These are phyloP conservation scores for Nannochloropsis gaditana DNA, from an alignment of 108 stramenopile species.

Conservation along the genomic window DNA sequence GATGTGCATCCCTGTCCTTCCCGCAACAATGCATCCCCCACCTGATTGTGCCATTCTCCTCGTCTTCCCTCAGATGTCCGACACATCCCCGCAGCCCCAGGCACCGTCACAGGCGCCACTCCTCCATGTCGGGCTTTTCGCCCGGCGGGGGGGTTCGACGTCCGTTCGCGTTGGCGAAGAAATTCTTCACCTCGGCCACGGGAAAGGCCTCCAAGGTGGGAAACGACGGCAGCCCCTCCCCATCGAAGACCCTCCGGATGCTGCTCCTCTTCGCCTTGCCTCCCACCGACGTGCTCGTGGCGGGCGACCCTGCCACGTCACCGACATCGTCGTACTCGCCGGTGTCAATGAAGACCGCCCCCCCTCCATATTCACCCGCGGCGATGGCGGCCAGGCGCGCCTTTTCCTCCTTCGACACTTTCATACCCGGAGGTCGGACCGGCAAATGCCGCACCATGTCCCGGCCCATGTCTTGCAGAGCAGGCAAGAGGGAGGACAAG, in stretches of 20 bases:
- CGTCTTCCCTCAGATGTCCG: too few species aligned
- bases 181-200: neutral
- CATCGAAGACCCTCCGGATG: neutral
- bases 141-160: too few species aligned
- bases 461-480: neutral
- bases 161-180: neutral
- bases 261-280: neutral
- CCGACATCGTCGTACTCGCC: neutral
- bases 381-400: neutral
- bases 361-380: neutral
- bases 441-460: neutral
- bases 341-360: slow-evolving; percentile 14
- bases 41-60: too few species aligned
- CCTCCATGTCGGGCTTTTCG: too few species aligned
- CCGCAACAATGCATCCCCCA: too few species aligned
- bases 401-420: neutral
- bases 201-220: neutral
- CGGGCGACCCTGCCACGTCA: neutral
- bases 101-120: too few species aligned
- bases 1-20: too few species aligned
- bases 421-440: neutral
- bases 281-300: neutral
- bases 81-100: too few species aligned
- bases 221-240: neutral
- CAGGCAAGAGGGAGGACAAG: slow-evolving; percentile 2